Conservation (phyloP, 1,284 basidiomycete genomes). For the Gymnopus androsaceus region DNA sequence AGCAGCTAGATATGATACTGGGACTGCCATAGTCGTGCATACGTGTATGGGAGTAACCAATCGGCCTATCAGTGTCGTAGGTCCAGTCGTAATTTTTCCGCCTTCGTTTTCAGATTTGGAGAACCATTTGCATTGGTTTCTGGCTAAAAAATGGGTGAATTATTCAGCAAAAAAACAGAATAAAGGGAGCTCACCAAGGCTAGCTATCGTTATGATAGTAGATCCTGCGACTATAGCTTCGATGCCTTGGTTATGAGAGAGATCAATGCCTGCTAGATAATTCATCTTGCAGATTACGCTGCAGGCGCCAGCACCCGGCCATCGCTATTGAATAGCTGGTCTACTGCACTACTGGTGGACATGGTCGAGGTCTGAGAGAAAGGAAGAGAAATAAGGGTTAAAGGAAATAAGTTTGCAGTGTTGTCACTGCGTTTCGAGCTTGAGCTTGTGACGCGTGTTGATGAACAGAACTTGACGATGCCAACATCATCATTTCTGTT, state of each 20-base stretch:
- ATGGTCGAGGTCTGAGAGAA: too few species aligned
- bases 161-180: not conserved
- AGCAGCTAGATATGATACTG: slow-evolving; percentile 27
- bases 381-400: too few species aligned
- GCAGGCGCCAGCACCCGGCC: too few species aligned
- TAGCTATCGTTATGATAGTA: slow-evolving; percentile 18
- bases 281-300: too few species aligned
- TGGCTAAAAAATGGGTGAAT: slow-evolving; percentile 17
- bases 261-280: slow-evolving; percentile 13
- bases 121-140: slow-evolving; percentile 16
- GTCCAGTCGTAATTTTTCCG: slow-evolving; percentile 20
- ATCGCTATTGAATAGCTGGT: too few species aligned
- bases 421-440: too few species aligned
- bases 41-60: slow-evolving; percentile 32
- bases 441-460: too few species aligned
- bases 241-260: slow-evolving; percentile 25
- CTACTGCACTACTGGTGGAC: too few species aligned
- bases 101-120: slow-evolving; percentile 17
- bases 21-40: slow-evolving; percentile 23
- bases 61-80: slow-evolving; percentile 25
- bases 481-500: too few species aligned
- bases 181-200: not conserved
- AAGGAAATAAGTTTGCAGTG: too few species aligned
- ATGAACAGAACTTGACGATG: too few species aligned
- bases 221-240: slow-evolving; percentile 30